Conservation (phyloP, 2,329 filamentous ascomycete genomes). For the Triangularia setosa region DNA sequence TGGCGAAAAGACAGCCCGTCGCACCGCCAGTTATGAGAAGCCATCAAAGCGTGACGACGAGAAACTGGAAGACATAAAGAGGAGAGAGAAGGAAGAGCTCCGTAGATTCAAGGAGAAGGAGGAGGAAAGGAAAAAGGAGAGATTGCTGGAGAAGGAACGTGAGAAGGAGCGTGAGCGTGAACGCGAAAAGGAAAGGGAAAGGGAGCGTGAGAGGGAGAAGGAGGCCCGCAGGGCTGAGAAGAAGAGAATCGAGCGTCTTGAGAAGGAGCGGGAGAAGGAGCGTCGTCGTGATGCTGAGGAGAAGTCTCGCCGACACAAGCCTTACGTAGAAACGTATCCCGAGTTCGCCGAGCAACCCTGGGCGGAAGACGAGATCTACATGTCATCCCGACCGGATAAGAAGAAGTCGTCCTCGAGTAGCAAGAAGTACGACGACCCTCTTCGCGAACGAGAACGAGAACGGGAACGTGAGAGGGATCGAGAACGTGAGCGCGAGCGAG, state of each 20-base stretch:
- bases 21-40: slow-evolving; percentile 36
- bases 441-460: slow-evolving; percentile 20
- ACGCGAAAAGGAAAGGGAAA: slow-evolving; percentile 22
- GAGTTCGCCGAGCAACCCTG: slow-evolving; percentile 14
- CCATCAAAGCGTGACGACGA: slow-evolving; percentile 40
- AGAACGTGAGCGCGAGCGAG: slow-evolving; percentile 13
- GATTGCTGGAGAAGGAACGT: slow-evolving; percentile 31
- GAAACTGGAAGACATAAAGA: slow-evolving; percentile 31
- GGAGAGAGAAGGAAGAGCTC: slow-evolving; percentile 30
- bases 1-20: slow-evolving; percentile 23
- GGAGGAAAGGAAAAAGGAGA: slow-evolving; percentile 33
- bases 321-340: slow-evolving; percentile 27
- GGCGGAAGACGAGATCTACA: slow-evolving; percentile 26
- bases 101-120: slow-evolving; percentile 35
- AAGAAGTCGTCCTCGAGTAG: slow-evolving; percentile 31
- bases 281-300: slow-evolving; percentile 30
- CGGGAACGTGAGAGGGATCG: slow-evolving; percentile 10
- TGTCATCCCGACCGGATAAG: slow-evolving; percentile 22
- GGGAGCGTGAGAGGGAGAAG: slow-evolving; percentile 29
- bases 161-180: slow-evolving; percentile 33
- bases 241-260: slow-evolving; percentile 28
- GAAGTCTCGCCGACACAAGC: slow-evolving; percentile 27
- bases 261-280: slow-evolving; percentile 27
- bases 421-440: slow-evolving; percentile 29
- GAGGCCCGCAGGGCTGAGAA: slow-evolving; percentile 33